Evolutionary conservation across 2,329 filamentous ascomycete species (phyloP).

Genomic region (Calonectria pseudoreteaudii): DNA sequence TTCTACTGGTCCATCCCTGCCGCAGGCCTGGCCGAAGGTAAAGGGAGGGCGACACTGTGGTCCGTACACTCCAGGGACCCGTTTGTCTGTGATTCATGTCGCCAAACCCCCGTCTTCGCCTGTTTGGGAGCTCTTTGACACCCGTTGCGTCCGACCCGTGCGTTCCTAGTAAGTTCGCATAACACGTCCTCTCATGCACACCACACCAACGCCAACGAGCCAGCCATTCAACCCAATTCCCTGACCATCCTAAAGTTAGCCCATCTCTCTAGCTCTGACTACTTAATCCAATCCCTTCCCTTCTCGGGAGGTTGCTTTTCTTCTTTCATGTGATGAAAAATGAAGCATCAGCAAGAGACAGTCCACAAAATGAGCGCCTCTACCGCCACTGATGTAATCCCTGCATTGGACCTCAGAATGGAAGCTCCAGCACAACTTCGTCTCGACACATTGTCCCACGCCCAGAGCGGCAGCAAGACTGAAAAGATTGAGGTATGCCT

Average conservation of each 20-base stretch:
- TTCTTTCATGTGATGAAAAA: background rate
- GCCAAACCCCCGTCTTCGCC: background rate
- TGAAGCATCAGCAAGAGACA: background rate
- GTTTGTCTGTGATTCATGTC: constrained; percentile 16
- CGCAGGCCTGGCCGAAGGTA: background rate
- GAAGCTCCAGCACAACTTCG: background rate
- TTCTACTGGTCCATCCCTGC: constrained; percentile 9
- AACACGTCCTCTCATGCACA: constrained; percentile 3
- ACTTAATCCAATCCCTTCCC: background rate
- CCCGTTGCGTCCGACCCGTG: background rate
- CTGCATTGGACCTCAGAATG: background rate
- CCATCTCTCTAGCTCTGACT: background rate
- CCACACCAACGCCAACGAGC: background rate
- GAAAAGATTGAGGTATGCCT: background rate
- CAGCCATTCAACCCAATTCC: background rate
- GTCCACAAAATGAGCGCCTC: background rate
- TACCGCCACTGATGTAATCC: background rate
- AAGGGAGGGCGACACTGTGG: constrained; percentile 14
- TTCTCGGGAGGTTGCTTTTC: background rate
- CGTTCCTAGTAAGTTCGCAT: constrained; percentile 5
- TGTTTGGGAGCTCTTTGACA: background rate
- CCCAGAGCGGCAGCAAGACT: background rate
- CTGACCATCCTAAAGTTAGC: background rate
- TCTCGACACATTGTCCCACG: background rate
- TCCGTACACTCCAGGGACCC: background rate